Percentiles rank a stretch among this genome's conserved stretches.
These are phyloP conservation scores for Dendrothele bispora DNA, from an alignment of 768 basidiomycete genomes.

Conservation along the genomic window DNA sequence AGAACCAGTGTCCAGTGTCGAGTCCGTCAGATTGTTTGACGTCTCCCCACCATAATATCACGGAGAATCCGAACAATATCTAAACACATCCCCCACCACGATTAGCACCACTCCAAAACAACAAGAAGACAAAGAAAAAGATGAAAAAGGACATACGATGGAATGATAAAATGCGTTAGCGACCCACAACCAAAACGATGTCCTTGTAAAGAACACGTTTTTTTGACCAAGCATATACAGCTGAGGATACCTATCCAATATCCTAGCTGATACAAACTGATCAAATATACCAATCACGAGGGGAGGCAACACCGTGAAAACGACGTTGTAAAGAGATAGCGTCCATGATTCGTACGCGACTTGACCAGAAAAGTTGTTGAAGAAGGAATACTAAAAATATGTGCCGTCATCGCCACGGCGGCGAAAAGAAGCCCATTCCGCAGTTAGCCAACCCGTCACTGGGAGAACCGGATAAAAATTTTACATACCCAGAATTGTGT, in stretches of 20 bases:
- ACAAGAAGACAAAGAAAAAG: constrained; percentile 6
- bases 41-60: constrained; percentile 92
- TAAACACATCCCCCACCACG: too few species aligned
- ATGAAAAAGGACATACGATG: constrained; percentile 49
- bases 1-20: constrained; percentile 96
- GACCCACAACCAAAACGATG: constrained; percentile 91
- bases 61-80: constrained; percentile 86
- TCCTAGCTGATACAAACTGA: constrained; percentile 96
- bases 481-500: constrained; percentile 99
- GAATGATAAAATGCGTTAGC: constrained; percentile 89
- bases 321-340: constrained; percentile 92
- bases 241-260: constrained; percentile 96
- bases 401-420: too few species aligned
- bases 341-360: constrained; percentile 99
- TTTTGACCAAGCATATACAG: constrained; percentile 92
- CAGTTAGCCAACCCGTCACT: not conserved
- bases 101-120: too few species aligned
- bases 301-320: constrained; percentile 95
- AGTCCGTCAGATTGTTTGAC: constrained; percentile 77
- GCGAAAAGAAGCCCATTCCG: not conserved
- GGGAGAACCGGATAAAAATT: too few species aligned
- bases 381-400: constrained; percentile 98
- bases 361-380: constrained; percentile 99
- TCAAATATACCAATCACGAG: constrained; percentile 98
- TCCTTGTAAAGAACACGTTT: constrained; percentile 91